Conservation (phyloP, 2,329 filamentous ascomycete genomes). For the Colletotrichum coccodes region DNA sequence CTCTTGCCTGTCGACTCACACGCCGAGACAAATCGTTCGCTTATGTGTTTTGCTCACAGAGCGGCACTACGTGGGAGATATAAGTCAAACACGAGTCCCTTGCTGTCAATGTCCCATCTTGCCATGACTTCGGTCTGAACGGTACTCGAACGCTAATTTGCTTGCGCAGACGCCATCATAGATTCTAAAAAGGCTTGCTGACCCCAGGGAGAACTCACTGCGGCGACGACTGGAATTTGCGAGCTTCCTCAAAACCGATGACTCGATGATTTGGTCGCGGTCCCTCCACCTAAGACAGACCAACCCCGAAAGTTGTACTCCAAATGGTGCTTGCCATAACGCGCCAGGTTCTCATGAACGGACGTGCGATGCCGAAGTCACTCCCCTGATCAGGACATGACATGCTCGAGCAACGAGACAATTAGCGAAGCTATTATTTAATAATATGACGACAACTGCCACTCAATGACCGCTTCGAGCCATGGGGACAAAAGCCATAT, state of each 20-base stretch:
- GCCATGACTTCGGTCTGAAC: background rate
- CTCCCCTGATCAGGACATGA: no score
- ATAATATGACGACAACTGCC: no score
- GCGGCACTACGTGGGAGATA: conserved; percentile 38
- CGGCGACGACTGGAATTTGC: accelerated
- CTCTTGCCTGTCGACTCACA: no score
- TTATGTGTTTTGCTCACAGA: conserved; percentile 36
- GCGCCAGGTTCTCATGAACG: no score
- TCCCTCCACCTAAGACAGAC: no score
- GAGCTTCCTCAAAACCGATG: accelerated
- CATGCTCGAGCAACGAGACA: no score
- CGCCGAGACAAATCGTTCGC: conserved; percentile 45
- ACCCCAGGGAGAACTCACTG: background rate
- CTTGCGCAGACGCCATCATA: conserved; percentile 15
- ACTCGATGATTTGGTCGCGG: background rate
- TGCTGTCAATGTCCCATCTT: conserved; percentile 16
- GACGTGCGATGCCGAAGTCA: no score
- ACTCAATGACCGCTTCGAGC: no score
- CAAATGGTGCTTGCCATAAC: no score
- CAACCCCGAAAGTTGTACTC: no score
- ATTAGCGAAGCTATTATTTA: no score
- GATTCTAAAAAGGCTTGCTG: background rate
- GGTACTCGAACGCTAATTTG: conserved; percentile 8
- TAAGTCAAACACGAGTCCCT: conserved; percentile 3
- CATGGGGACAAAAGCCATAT: no score